Evolutionary conservation across 768 basidiomycete genomes (phyloP), one percentile per base, ranked within the genome.

Genomic region (Tephrocybe sp.): DNA sequence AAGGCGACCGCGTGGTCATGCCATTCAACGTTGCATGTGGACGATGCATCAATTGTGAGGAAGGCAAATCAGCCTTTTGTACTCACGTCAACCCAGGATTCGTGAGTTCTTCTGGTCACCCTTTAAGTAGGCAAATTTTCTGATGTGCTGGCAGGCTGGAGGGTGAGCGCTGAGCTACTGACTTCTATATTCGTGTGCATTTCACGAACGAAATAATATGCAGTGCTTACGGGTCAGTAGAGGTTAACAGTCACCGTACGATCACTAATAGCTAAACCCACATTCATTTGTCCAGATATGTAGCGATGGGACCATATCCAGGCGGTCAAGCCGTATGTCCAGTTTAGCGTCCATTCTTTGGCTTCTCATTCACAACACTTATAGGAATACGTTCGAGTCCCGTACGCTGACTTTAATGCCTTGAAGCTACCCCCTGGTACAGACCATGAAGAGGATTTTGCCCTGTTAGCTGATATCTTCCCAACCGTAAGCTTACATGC

Each of bases 1-100:
- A 75, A 52, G 80, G 79, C 12, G 80, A 82, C 56, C 72, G 80
- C 26, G 78, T 82, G n/a, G 79, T 82, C 19, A 76, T 80, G 72
- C 80, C 79, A 1, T 81, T 81, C 68, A 81, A 81, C 51, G 79
- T 82, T 26, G 79, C 77, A 0, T 81, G 79, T 54, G 80, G 80
- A 13, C 75, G 78, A 16, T 82, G 80, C 68, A 55, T 70, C 52
- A 83, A 83, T 56, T 82, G 80, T 54, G 79, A 80, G 45, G 74
- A 75, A 57, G 72, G 75, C 10, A 71, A 55, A 34, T 77, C 79
- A 5, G 80, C 77, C 0, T 82, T 80, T 60, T 83, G 79, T 60
- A 81, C 78, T 3, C 62, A 74, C 42, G 79, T 83, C 10, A 83
- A 83, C 52, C 79, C 80, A 11, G 78, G 79, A 56, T 79, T 79